A percentile compares a stretch with the other conserved stretches of the same genome.
Evolutionary conservation across 768 basidiomycete genomes (phyloP).

Genomic region (Calocybe indica): DNA sequence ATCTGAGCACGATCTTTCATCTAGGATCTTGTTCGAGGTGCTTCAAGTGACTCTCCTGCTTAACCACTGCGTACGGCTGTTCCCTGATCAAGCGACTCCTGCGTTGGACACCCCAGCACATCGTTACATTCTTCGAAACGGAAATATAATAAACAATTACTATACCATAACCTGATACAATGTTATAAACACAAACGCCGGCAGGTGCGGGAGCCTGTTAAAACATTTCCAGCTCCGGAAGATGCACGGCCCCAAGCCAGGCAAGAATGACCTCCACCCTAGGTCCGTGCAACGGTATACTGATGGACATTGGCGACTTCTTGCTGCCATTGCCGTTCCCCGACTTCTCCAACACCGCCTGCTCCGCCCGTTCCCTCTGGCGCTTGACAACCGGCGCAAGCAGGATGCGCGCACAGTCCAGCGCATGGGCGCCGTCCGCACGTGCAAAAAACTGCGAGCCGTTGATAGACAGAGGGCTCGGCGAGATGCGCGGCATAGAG

Average conservation of each 20-base stretch:
- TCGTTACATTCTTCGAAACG: too few species aligned
- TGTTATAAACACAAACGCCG: too few species aligned
- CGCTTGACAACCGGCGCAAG: slow-evolving; percentile 64
- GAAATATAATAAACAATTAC: too few species aligned
- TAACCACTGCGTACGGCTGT: too few species aligned
- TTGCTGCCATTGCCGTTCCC: slow-evolving; percentile 24
- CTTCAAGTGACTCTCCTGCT: too few species aligned
- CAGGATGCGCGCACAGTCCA: slow-evolving; percentile 68
- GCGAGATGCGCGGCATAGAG: slow-evolving; percentile 14
- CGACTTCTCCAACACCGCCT: slow-evolving; percentile 43
- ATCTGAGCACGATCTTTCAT: too few species aligned
- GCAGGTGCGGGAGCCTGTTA: too few species aligned
- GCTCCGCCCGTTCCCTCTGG: slow-evolving; percentile 54
- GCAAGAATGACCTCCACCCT: slow-evolving; percentile 82
- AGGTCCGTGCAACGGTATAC: slow-evolving; percentile 81
- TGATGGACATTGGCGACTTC: slow-evolving; percentile 64
- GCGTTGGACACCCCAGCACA: too few species aligned
- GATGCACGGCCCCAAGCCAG: slow-evolving; percentile 78
- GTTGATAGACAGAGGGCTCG: slow-evolving; percentile 9
- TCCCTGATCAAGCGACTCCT: too few species aligned
- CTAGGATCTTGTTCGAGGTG: too few species aligned
- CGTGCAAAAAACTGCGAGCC: slow-evolving; percentile 11
- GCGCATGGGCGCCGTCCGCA: slow-evolving; percentile 43
- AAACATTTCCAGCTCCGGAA: slow-evolving; percentile 58
- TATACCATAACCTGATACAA: too few species aligned